Base-by-base conservation (phyloP, 352 stramenopile species). In the Blastocystis sp. region DNA sequence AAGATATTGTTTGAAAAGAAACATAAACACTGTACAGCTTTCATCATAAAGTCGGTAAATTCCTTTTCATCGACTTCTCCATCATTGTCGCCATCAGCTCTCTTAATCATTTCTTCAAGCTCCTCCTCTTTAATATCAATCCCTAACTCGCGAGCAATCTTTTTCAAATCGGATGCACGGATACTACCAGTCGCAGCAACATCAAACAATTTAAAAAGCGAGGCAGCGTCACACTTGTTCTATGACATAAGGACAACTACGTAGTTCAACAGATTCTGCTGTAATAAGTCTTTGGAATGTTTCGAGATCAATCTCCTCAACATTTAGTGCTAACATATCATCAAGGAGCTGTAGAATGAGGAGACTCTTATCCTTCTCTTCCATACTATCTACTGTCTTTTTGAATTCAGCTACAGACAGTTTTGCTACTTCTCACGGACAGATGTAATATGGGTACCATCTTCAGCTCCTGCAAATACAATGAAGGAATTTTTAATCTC, bases 121-220 rank as follows among this genome's bases (percentile, higher is more conserved):
- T 99, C 97, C 78, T 98, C 96, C 91, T 98, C 95, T 30, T 95
- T 98, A 94, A 99, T 98, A 89, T 95, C 98, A 93, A 99, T 97
- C 53, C 97, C 96, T n/a, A 99, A 92, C 91, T 99, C 96, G 88
- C 98, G 97, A 24, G 96, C 96, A 48, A 99, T 95, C 84, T 96
- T 93, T 91, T 98, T 99, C 82, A 99, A 93, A 92, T 99, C 98
- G 35, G 94, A 93, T 90, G 98, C 94, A 51, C 94, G 97, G 90
- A 99, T 98, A 90, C 97, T 98, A 24, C 96, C 96, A 78, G 94
- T 97, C 89, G 98, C 95, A 91, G 98, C 96, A 90, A 98, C 95
- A 90, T 99, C 96, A 91, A 99, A 99, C 1, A 98, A 93, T 75
- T 95, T 94, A 90, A 98, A 98, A n/a, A 84, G 73, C 15, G 73